phyloP scores from a whole-genome alignment of 2,329 filamentous ascomycete genomes.

The Atkinsonella hypoxylon region DNA sequence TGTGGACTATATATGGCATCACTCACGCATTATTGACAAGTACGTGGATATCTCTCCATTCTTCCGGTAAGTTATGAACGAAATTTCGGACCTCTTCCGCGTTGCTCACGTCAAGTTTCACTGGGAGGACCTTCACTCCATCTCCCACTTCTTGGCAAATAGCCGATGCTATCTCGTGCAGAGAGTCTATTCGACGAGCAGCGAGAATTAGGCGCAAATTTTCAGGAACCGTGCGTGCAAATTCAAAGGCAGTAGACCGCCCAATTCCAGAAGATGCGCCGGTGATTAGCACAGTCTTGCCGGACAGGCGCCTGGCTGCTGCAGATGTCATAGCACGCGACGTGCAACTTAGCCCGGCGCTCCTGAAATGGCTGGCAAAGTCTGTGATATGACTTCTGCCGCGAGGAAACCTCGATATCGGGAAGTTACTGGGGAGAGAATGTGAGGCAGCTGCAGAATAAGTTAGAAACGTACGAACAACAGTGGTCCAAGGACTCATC shows the following conservation, averaged over 20 bases:
- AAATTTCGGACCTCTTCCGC: constrained; percentile 62
- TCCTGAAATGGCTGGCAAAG: not conserved
- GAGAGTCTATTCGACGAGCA: constrained; percentile 68
- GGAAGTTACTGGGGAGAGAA: not conserved
- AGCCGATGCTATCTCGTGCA: constrained; percentile 64
- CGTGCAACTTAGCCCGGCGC: not conserved
- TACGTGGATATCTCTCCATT: constrained; percentile 75
- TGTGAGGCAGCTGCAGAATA: not conserved
- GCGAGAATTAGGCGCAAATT: constrained; percentile 77
- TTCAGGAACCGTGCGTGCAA: constrained; percentile 71
- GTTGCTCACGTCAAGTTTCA: constrained; percentile 80
- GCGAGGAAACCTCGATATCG: no score
- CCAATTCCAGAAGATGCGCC: constrained; percentile 93
- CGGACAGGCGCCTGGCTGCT: constrained; percentile 70
- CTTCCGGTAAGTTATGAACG: constrained; percentile 60
- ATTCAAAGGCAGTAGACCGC: constrained; percentile 72
- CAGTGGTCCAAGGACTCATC: not conserved
- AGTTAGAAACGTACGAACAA: not conserved
- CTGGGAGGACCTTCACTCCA: constrained; percentile 70
- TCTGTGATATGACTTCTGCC: not conserved
- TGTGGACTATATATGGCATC: not conserved
- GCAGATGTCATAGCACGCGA: constrained; percentile 30
- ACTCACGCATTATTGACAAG: constrained; percentile 92
- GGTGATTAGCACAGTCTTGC: constrained; percentile 87
- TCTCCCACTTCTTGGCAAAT: constrained; percentile 66